These are phyloP conservation scores for Glutinoglossum americanum DNA, from an alignment of 495 filamentous ascomycete genomes.

Conservation along the genomic window DNA sequence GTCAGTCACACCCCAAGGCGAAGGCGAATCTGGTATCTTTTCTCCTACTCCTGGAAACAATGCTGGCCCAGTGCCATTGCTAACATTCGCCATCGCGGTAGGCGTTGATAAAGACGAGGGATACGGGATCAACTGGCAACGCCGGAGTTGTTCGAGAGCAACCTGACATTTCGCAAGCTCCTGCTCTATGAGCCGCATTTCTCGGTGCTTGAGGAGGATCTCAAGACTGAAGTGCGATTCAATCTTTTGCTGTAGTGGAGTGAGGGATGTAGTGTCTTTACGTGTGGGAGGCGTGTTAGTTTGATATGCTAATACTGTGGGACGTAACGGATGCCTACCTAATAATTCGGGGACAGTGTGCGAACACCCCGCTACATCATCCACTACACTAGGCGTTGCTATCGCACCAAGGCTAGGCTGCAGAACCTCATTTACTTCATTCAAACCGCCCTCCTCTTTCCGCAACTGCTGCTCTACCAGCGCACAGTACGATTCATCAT, in stretches of 20 bases:
- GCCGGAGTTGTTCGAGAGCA: conserved; percentile 83
- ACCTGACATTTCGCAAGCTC: conserved; percentile 91
- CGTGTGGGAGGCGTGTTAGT: not conserved
- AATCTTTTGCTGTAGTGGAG: conserved; percentile 43
- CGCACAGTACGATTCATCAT: not conserved
- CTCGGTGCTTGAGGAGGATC: conserved; percentile 83
- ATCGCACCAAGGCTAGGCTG: not conserved
- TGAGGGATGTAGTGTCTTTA: conserved; percentile 6
- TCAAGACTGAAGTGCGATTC: conserved; percentile 76
- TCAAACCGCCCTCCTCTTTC: not conserved
- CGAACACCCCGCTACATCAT: not conserved
- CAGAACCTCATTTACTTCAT: not conserved
- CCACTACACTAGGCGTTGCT: not conserved
- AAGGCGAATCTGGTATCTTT: conserved; percentile 36
- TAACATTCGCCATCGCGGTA: conserved; percentile 40
- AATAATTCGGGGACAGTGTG: not conserved
- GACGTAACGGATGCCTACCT: not conserved
- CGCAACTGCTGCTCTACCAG: conserved; percentile 1
- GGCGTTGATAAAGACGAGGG: conserved; percentile 40
- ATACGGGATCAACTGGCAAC: conserved; percentile 78
- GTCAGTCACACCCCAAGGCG: conserved; percentile 73
- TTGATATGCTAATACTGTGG: not conserved
- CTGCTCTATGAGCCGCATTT: conserved; percentile 83
- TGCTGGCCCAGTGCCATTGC: conserved; percentile 46
- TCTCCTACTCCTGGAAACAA: conserved; percentile 34